Evolutionary conservation across 345 rosid species (phyloP).

Genomic region (Brassica carinata): DNA sequence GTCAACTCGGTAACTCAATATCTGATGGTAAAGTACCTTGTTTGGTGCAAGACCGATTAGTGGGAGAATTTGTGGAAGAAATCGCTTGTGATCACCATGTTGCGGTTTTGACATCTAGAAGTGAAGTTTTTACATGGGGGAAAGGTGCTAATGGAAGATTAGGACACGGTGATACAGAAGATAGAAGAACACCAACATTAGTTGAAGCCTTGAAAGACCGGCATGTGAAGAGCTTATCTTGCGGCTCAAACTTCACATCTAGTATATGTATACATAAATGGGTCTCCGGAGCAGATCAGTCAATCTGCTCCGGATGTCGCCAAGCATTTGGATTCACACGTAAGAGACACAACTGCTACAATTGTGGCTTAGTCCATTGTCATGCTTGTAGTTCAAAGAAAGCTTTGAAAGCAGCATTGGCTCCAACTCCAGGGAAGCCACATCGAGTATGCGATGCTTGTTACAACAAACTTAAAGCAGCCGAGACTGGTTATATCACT

Average conservation of each 20-base stretch:
- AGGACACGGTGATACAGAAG: conserved; percentile 92
- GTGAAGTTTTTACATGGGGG: conserved; percentile 97
- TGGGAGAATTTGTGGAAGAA: conserved; percentile 96
- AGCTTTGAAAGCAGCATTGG: conserved; percentile 90
- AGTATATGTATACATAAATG: conserved; percentile 94
- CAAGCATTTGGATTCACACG: conserved; percentile 96
- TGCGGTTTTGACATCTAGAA: conserved; percentile 85
- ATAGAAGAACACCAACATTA: conserved; percentile 68
- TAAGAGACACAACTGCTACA: conserved; percentile 90
- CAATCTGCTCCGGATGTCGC: conserved; percentile 87
- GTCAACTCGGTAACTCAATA: conserved; percentile 75
- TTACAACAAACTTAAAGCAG: conserved; percentile 77
- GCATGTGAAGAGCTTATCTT: conserved; percentile 86
- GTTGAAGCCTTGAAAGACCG: conserved; percentile 81
- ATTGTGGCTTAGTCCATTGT: conserved; percentile 92
- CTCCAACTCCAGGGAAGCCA: conserved; percentile 97
- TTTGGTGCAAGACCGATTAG: conserved; percentile 80
- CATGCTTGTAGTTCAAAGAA: conserved; percentile 98
- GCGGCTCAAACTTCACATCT: conserved; percentile 92
- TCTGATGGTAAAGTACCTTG: conserved; percentile 78
- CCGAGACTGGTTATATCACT: conserved; percentile 55
- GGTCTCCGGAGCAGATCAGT: conserved; percentile 94
- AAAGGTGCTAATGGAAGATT: conserved; percentile 87
- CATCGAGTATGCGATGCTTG: conserved; percentile 96
- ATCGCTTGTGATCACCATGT: conserved; percentile 86